Percentiles rank a stretch among this genome's conserved stretches.
Conservation (phyloP, 257 asterid species). For the Henckelia pumila region DNA sequence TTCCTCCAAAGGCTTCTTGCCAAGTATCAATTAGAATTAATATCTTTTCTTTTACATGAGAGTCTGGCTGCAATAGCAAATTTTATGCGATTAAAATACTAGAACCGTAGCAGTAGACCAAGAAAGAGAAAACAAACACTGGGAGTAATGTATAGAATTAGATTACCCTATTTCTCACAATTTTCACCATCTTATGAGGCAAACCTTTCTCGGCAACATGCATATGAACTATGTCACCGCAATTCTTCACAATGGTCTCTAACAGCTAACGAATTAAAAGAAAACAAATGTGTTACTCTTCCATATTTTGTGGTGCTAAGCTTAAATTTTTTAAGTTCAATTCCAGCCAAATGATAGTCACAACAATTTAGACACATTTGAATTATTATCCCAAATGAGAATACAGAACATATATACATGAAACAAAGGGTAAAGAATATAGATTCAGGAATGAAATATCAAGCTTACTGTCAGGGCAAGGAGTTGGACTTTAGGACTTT, state of each 20-base stretch:
- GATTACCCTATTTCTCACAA: conserved; percentile 74
- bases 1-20: conserved; percentile 99
- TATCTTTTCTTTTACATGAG: conserved; percentile 96
- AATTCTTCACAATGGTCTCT: conserved; percentile 82
- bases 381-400: neutral
- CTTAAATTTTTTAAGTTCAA: neutral
- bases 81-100: conserved; percentile 26
- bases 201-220: conserved; percentile 74
- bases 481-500: conserved; percentile 93
- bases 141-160: neutral
- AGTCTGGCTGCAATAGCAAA: conserved; percentile 79
- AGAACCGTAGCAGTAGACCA: conserved; percentile 10
- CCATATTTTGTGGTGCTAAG: too few relatives aligned
- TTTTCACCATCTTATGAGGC: conserved; percentile 77
- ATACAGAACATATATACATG: neutral
- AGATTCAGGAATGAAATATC: neutral
- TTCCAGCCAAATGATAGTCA: neutral
- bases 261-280: conserved; percentile 45
- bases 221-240: conserved; percentile 76
- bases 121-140: conserved; percentile 10
- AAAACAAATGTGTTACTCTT: conserved; percentile 7
- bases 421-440: neutral
- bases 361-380: conserved; percentile 3
- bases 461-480: conserved; percentile 90
- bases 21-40: conserved; percentile 93